Evolutionary conservation across 139 green algal genomes (phyloP).

Genomic region (Picochlorum sp.): DNA sequence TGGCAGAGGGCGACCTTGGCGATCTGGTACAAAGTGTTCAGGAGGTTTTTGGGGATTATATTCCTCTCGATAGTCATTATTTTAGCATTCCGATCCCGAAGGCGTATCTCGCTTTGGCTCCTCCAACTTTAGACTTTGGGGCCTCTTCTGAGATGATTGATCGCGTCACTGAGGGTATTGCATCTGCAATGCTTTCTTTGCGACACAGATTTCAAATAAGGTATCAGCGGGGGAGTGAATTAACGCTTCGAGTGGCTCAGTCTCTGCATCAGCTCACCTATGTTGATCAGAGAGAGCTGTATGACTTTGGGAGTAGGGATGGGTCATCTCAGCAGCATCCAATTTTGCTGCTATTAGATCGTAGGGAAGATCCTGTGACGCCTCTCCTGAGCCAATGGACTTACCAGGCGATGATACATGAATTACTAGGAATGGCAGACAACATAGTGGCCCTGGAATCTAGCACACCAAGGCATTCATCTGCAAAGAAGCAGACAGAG

Average conservation of each 20-base stretch:
- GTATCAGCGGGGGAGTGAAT: conserved; percentile 64
- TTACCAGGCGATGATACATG: conserved; percentile 83
- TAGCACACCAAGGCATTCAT: conserved; percentile 10
- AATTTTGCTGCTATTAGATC: conserved; percentile 74
- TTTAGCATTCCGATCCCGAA: conserved; percentile 60
- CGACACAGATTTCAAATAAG: conserved; percentile 64
- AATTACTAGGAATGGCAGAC: conserved; percentile 65
- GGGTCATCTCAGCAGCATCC: conserved; percentile 39
- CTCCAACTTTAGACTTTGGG: conserved; percentile 38
- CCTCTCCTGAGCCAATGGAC: conserved; percentile 68
- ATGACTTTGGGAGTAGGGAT: conserved; percentile 62
- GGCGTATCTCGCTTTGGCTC: conserved; percentile 23
- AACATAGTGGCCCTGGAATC: conserved; percentile 32
- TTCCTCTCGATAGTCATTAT: conserved; percentile 64
- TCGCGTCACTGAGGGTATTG: conserved; percentile 68
- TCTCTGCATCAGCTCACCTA: conserved; percentile 53
- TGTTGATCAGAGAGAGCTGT: conserved; percentile 47
- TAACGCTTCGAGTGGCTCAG: conserved; percentile 52
- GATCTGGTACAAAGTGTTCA: conserved; percentile 75
- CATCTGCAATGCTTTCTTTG: conserved; percentile 64
- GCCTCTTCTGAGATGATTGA: conserved; percentile 29
- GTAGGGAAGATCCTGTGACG: conserved; percentile 78
- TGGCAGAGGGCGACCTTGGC: conserved; percentile 78
- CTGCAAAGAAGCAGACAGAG: conserved; percentile 45
- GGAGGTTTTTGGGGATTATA: conserved; percentile 85